phyloP scores from a whole-genome alignment of 257 asterid genomes.

The Nicotiana attenuata region DNA sequence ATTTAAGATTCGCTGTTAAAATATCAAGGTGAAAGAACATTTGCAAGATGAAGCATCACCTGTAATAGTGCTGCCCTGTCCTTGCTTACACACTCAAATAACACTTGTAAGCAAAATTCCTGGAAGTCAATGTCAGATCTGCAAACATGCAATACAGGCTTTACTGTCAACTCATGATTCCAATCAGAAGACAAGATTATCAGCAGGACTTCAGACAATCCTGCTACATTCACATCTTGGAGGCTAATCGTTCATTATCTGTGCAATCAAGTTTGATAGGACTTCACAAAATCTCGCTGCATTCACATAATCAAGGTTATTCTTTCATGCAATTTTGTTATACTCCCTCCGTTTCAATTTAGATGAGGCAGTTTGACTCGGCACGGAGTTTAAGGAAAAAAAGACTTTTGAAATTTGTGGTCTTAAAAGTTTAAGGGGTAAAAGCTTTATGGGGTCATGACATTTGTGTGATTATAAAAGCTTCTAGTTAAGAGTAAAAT shows the following conservation, averaged over 20 bases:
- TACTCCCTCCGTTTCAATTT: no score
- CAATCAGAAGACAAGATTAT: neutral
- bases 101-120: slow-evolving; percentile 85
- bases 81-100: slow-evolving; percentile 97
- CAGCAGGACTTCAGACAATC: neutral
- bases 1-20: neutral
- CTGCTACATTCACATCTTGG: neutral
- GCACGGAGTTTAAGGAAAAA: no score
- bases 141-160: slow-evolving; percentile 24
- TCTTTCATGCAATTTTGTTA: neutral
- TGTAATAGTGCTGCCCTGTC: slow-evolving; percentile 90
- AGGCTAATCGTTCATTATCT: neutral
- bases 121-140: slow-evolving; percentile 77
- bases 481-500: no score
- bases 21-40: neutral
- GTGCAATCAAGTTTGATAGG: neutral
- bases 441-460: no score
- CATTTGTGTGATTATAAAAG: no score
- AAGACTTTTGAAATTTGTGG: no score
- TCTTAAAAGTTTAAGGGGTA: no score
- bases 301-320: neutral
- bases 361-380: no score
- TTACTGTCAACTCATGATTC: neutral
- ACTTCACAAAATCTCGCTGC: neutral
- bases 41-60: slow-evolving; percentile 32